Evolutionary conservation across 768 basidiomycete species (phyloP), one percentile per base, ranked within the genome.

Genomic region (Auriscalpium orientale): DNA sequence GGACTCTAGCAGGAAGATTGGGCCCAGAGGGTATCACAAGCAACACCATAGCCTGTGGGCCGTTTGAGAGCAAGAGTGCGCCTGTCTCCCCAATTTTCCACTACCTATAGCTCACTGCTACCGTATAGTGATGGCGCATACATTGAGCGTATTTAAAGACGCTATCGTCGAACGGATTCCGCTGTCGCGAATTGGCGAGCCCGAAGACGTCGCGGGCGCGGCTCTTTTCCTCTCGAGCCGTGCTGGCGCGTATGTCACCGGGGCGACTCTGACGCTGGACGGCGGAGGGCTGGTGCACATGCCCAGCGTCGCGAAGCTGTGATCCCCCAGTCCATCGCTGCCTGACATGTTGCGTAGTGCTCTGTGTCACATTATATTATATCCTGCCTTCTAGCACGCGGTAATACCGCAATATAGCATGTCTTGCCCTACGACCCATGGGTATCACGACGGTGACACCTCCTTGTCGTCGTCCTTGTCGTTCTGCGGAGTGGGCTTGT

Each of bases 121-220:
- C 36, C 18, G 20, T 7, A 58, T 64, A 79, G 82, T 85, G 78
- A 83, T 81, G 66, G 75, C 74, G 7, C 73, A 77, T 33, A 79
- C 78, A 10, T 67, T 87, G 37, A 72, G 75, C 20, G 67, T 70
- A 4, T 63, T 67, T 15, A 77, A 81, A 37, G 75, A 80, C 11
- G 56, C 64, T 10, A 70, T 86, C 54, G 64, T 74, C 8, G 68
- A 68, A 0, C 62, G 65, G 21, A 70, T 82, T 18, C 83, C 84
- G 2, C 68, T 78, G 51, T 71, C 70, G 15, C 72, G 83, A 10
- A 78, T 87, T 48, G 85, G 87, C 5, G 74, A 72, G 18, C 76
- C 81, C 2, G 82, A 85, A 63, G 86, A 88, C 62, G 77, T 87
- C 21, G 82, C 77, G 1, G 85, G 82, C 0, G 74, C 83, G 16